Base-by-base conservation (phyloP, 179 eudicot species). In the Nepenthes alata region DNA sequence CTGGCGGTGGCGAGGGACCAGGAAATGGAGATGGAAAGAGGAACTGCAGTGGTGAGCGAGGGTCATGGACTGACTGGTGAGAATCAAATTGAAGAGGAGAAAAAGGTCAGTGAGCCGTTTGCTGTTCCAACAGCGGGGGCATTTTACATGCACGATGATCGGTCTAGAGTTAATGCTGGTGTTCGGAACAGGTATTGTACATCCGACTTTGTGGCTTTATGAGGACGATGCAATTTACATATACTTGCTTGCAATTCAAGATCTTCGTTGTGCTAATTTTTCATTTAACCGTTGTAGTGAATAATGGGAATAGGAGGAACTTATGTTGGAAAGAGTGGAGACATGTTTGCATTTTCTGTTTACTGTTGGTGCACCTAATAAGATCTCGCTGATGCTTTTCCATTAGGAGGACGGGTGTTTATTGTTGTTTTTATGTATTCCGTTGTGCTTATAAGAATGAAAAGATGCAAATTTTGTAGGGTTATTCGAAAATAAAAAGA, bases 71-170 rank as follows among this genome's bases (percentile, higher is more conserved):
- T 7, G 45, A 67, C 44, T 25, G 77, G 16, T 35, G 65, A 13
- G 8, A 73, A 57, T 49, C 67, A 51, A 25, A 38, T 37, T 34
- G 77, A 41, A 13, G 51, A 57, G 61, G 87, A 76, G 74, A 85
- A 79, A 82, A 87, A 83, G 75, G 89, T 75, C 73, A 79, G 72
- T 34, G 96, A 88, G 76, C 97, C 95, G 2, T 91, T 72, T 69
- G 73, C 96, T 1, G 94, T 91, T 65, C 97, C 97, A 0, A 91
- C 96, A 1, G 81, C 95, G 1, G 97, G 97, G 39, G 96, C 96
- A 4, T 91, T 91, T 70, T 91, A 91, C 70, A 91, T 91, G 97
- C 96, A 91, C 37, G 97, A 91, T 78, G 97, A 91, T 62, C 77
- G 97, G 47, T 91, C 88, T 65, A 68, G 84, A 39, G 96, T 76